Evolutionary conservation across 2,329 filamentous ascomycete genomes (phyloP), one percentile per base, ranked within the genome.

Genomic region (Penicillium concentricum): DNA sequence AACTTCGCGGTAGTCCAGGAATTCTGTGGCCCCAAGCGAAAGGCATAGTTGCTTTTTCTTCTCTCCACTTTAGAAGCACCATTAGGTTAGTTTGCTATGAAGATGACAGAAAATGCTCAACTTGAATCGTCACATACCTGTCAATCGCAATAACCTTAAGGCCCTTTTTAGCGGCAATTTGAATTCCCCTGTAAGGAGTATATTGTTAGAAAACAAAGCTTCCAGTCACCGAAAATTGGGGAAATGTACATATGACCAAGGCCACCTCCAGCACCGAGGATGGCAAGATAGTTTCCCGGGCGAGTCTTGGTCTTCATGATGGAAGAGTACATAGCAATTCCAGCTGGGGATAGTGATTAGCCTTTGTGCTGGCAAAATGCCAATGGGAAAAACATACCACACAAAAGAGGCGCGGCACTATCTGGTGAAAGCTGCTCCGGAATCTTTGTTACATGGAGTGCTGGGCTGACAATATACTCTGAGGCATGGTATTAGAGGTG

Each of bases 281-380:
- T 64, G 22, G 69, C 70, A 38, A 76, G 63, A 67, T 70, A 76
- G 39, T 75, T 66, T 15, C 72, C 73, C 0, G 67, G 64, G 20
- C 65, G 64, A 26, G 72, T 62, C 39, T 67, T 74, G 6, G 72
- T 70, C 52, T 75, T 75, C 61, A 68, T 69, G 16, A 76, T 72
- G 1, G 73, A 74, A 12, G 72, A 75, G 50, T 74, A 75, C 68
- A 74, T 74, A 0, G 73, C 70, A 44, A 76, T 71, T 6, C 73
- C 73, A 32, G 73, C 73, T 74, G 39, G 0, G 26, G 1, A 16
- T 7, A 13, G 18, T 32, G 5, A 41, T 64, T 24, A 58, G 56
- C 12, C 0, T 24, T 16, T 4, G n/a, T 42, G 22, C 9, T 1
- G 26, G 43, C 10, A 18, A 12, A 35, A 15, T n/a, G 3, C 12